Percentiles rank a stretch among this genome's conserved stretches.
These are phyloP conservation scores for Linnemannia exigua DNA, from an alignment of 192 early-diverging fungal genomes.

Conservation along the genomic window DNA sequence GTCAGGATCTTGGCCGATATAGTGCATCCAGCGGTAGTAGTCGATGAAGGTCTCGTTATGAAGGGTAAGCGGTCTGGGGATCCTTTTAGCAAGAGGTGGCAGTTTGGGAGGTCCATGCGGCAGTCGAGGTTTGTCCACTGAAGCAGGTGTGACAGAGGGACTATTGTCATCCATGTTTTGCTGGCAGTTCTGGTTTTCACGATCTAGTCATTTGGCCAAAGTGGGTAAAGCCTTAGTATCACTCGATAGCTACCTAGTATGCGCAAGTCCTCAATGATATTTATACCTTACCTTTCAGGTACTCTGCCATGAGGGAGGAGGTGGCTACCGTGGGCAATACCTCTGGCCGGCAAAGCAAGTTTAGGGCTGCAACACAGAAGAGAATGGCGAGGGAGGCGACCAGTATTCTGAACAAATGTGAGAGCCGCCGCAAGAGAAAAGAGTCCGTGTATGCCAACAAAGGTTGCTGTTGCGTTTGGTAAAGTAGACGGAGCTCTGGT, in stretches of 20 bases:
- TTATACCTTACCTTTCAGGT: background rate
- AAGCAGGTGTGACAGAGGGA: background rate
- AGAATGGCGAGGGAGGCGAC: slow-evolving; percentile 4
- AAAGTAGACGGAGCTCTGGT: background rate
- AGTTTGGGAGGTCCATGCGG: background rate
- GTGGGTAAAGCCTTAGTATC: background rate
- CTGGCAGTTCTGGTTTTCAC: background rate
- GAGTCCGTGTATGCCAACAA: background rate
- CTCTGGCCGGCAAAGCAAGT: background rate
- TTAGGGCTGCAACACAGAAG: slow-evolving; percentile 21
- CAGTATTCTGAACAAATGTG: slow-evolving; percentile 5
- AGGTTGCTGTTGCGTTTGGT: background rate
- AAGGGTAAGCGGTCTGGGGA: slow-evolving; percentile 44
- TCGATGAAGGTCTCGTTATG: slow-evolving; percentile 48
- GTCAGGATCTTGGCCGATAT: slow-evolving; percentile 37
- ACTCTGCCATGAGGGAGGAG: background rate
- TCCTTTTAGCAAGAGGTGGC: slow-evolving; percentile 29
- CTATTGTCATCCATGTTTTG: background rate
- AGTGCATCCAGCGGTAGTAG: slow-evolving; percentile 52
- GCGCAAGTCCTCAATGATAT: background rate
- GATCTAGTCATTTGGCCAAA: background rate
- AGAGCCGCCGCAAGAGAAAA: background rate
- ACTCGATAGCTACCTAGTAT: too few relatives aligned
- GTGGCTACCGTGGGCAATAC: background rate
- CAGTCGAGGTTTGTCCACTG: background rate